A percentile compares a stretch with the other conserved stretches of the same genome.
phyloP scores from a whole-genome alignment of 164 flowering plant species.

The Brasenia schreberi region DNA sequence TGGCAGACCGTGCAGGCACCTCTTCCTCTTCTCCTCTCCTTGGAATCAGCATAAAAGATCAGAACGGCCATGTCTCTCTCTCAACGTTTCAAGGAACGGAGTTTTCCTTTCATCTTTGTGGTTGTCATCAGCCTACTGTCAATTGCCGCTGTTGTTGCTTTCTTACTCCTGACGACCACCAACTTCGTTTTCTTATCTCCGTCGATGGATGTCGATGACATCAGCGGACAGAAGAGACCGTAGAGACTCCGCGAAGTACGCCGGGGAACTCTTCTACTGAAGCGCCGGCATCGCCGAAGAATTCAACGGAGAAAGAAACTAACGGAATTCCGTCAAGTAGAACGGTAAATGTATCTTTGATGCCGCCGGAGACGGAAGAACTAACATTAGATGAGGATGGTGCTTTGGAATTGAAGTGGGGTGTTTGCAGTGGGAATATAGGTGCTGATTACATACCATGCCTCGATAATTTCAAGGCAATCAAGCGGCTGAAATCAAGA shows the following conservation, averaged over 20 bases:
- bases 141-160: neutral
- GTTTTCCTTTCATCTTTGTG: neutral
- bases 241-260: too few relatives aligned
- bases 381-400: neutral
- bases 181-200: neutral
- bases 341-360: neutral
- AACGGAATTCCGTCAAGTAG: neutral
- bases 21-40: too few relatives aligned
- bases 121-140: neutral
- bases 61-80: neutral
- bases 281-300: neutral
- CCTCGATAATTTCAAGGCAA: conserved; percentile 65
- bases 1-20: too few relatives aligned
- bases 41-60: neutral
- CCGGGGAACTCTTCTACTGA: neutral
- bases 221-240: too few relatives aligned
- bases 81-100: neutral
- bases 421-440: conserved; percentile 26
- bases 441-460: conserved; percentile 86
- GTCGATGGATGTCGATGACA: neutral
- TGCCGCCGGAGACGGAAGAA: neutral
- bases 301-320: neutral
- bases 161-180: neutral
- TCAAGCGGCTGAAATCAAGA: conserved; percentile 48
- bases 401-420: conserved; percentile 21